phyloP scores from a whole-genome alignment of 2,329 filamentous ascomycete species.

The Phialophora macrospora region DNA sequence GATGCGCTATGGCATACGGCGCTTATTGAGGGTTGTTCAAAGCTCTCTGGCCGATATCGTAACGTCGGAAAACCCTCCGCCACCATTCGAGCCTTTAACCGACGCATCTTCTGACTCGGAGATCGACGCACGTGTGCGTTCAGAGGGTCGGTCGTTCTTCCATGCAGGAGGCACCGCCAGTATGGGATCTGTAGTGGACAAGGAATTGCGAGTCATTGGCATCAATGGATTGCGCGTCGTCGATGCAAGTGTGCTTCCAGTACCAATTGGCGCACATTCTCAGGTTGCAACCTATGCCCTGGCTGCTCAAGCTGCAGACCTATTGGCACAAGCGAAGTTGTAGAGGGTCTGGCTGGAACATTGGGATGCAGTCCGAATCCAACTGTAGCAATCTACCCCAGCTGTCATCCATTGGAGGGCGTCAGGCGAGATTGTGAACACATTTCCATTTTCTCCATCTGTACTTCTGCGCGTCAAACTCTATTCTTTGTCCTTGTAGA shows the following conservation, averaged over 20 bases:
- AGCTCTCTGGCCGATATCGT: constrained; percentile 28
- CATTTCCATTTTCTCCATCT: neutral
- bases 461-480: neutral
- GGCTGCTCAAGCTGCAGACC: constrained; percentile 48
- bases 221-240: constrained; percentile 42
- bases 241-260: constrained; percentile 43
- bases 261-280: constrained; percentile 48
- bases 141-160: constrained; percentile 42
- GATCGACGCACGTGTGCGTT: constrained; percentile 34
- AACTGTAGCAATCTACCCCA: neutral
- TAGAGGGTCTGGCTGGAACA: neutral
- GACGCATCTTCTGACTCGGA: constrained; percentile 34
- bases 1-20: constrained; percentile 37
- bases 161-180: constrained; percentile 45
- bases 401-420: neutral
- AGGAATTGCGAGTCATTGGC: constrained; percentile 41
- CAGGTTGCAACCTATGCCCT: constrained; percentile 49
- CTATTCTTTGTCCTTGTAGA: neutral
- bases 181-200: constrained; percentile 48
- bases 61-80: constrained; percentile 35
- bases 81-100: constrained; percentile 18
- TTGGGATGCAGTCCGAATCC: neutral
- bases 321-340: constrained; percentile 15
- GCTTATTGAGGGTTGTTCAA: constrained; percentile 28
- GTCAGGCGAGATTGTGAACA: neutral